These are phyloP conservation scores for Vitis rotundifolia DNA, from an alignment of 164 flowering plant genomes.

Conservation along the genomic window DNA sequence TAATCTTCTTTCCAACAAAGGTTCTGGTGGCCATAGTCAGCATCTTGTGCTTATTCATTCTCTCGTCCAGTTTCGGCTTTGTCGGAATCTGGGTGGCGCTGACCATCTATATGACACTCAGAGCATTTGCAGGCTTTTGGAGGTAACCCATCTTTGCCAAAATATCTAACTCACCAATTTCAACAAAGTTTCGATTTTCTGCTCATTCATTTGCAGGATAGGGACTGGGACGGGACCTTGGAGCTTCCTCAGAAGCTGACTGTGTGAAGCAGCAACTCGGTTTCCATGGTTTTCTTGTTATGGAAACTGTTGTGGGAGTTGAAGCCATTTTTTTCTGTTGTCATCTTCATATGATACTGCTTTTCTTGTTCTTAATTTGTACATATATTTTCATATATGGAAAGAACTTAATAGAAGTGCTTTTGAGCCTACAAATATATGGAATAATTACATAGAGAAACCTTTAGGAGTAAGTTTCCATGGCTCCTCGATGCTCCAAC, in stretches of 20 bases:
- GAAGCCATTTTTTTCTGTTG: no score
- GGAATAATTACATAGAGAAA: no score
- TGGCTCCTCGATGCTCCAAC: no score
- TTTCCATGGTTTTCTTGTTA: no score
- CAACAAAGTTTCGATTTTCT: background rate
- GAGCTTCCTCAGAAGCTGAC: constrained; percentile 40
- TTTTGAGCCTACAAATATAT: no score
- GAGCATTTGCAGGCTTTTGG: constrained; percentile 72
- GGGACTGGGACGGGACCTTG: constrained; percentile 74
- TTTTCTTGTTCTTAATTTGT: no score
- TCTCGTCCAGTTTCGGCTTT: constrained; percentile 61
- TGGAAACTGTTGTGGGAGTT: no score
- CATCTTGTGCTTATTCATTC: constrained; percentile 55
- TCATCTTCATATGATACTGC: no score
- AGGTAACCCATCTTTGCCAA: constrained; percentile 42
- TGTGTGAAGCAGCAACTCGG: no score
- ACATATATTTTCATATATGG: no score
- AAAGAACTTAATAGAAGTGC: no score
- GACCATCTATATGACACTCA: constrained; percentile 73
- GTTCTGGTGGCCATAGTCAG: constrained; percentile 73
- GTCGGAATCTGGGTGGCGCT: constrained; percentile 88
- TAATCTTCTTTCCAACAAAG: constrained; percentile 32
- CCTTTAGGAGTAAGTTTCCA: no score
- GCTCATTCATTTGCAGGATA: constrained; percentile 41
- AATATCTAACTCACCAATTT: background rate